Evolutionary conservation across 225 moss, liverwort and hornwort species (phyloP).

Genomic region (Anthoceros angustus): DNA sequence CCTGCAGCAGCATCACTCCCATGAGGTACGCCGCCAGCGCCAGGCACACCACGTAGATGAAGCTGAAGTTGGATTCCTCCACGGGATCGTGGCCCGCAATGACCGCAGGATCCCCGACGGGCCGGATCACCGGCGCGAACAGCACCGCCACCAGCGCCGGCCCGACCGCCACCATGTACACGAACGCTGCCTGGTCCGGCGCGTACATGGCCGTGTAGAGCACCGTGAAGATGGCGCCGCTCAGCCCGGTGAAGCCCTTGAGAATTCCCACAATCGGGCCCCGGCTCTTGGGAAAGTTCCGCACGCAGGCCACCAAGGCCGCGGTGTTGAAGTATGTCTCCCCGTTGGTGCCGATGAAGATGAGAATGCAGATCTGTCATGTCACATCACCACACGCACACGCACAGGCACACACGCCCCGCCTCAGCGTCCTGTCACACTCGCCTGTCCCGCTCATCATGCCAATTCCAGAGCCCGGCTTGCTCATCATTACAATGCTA

Average conservation of each 20-base stretch:
- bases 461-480: too few species aligned
- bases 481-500: too few species aligned
- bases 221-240: slow-evolving; percentile 80
- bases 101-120: not conserved
- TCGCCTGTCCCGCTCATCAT: too few species aligned
- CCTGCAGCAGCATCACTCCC: slow-evolving; percentile 37
- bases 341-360: slow-evolving; percentile 59
- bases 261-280: slow-evolving; percentile 85
- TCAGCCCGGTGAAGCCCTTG: slow-evolving; percentile 79
- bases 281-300: slow-evolving; percentile 64
- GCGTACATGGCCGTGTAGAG: slow-evolving; percentile 64
- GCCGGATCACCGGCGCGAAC: slow-evolving; percentile 18
- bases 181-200: slow-evolving; percentile 72
- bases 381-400: too few species aligned
- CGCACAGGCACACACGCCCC: too few species aligned
- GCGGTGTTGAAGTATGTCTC: slow-evolving; percentile 92
- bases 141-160: slow-evolving; percentile 56
- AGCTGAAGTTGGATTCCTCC: slow-evolving; percentile 19
- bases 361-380: slow-evolving; percentile 50
- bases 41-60: slow-evolving; percentile 22
- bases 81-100: slow-evolving; percentile 15
- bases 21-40: slow-evolving; percentile 29
- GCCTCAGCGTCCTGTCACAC: too few species aligned
- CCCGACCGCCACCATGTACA: slow-evolving; percentile 63
- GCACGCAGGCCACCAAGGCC: slow-evolving; percentile 65